These are phyloP conservation scores for Arthrinium puccinioides DNA, from an alignment of 2,329 filamentous ascomycete species.

Conservation along the genomic window DNA sequence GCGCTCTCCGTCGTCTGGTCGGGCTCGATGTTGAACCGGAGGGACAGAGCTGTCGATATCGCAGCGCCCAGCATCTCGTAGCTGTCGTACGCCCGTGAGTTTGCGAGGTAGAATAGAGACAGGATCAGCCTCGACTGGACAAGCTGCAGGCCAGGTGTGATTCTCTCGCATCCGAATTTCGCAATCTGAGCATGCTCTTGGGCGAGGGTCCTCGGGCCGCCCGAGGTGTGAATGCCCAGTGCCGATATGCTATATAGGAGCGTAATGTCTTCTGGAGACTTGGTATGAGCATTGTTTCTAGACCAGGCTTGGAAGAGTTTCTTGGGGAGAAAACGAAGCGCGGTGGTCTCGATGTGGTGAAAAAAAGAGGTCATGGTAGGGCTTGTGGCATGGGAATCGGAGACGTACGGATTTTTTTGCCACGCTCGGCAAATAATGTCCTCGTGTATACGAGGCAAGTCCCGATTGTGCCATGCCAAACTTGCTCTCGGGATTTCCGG, in stretches of 20 bases:
- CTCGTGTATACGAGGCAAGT: slow-evolving; percentile 41
- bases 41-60: slow-evolving; percentile 48
- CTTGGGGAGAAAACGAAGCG: slow-evolving; percentile 34
- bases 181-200: slow-evolving; percentile 43
- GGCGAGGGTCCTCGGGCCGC: slow-evolving; percentile 27
- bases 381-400: slow-evolving; percentile 31
- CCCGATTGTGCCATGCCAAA: slow-evolving; percentile 29
- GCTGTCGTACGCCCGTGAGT: slow-evolving; percentile 49
- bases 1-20: slow-evolving; percentile 34
- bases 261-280: slow-evolving; percentile 36
- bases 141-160: slow-evolving; percentile 51
- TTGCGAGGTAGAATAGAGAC: slow-evolving; percentile 57
- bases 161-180: slow-evolving; percentile 43
- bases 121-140: slow-evolving; percentile 62
- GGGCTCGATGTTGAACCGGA: slow-evolving; percentile 59
- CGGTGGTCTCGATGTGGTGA: slow-evolving; percentile 31
- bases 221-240: slow-evolving; percentile 30
- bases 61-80: slow-evolving; percentile 59
- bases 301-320: slow-evolving; percentile 31
- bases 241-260: slow-evolving; percentile 37
- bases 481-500: slow-evolving; percentile 29
- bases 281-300: slow-evolving; percentile 21
- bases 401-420: slow-evolving; percentile 41
- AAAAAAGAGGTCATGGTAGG: slow-evolving; percentile 35
- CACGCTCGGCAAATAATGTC: slow-evolving; percentile 41